Evolutionary conservation across 768 basidiomycete species (phyloP).

Genomic region (Cantharellus cinnabarinus): DNA sequence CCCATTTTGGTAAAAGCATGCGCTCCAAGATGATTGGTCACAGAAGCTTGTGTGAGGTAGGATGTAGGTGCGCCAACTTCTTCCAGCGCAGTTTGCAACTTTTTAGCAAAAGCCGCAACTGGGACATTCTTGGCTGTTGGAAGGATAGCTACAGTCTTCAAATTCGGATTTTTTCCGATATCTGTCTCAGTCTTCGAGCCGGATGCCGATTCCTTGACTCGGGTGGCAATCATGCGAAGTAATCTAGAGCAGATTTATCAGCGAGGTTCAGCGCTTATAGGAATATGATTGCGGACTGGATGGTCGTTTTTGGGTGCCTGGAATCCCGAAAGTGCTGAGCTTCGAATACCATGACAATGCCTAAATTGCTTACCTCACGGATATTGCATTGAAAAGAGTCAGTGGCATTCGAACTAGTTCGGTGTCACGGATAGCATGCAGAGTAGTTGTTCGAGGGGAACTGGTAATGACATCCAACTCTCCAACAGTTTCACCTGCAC

Average conservation of each 20-base stretch:
- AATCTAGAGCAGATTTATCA: constrained; percentile 24
- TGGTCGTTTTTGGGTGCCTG: constrained; percentile 70
- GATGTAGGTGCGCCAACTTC: constrained; percentile 85
- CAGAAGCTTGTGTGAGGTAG: constrained; percentile 83
- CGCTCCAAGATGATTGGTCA: constrained; percentile 76
- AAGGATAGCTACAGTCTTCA: constrained; percentile 86
- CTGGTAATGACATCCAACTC: constrained; percentile 96
- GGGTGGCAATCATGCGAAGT: constrained; percentile 74
- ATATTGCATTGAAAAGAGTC: constrained; percentile 94
- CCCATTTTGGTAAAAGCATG: constrained; percentile 96
- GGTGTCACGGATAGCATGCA: constrained; percentile 95
- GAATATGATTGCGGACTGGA: constrained; percentile 32
- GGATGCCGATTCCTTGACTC: constrained; percentile 65
- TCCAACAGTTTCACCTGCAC: constrained; percentile 63
- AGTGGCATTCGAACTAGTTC: constrained; percentile 94
- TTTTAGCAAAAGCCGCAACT: constrained; percentile 72
- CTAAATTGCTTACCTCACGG: constrained; percentile 34
- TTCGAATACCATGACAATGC: background rate
- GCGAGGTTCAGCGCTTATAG: background rate
- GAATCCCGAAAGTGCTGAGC: background rate
- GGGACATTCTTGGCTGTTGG: constrained; percentile 78
- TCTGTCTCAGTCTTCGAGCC: constrained; percentile 18
- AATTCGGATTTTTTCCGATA: constrained; percentile 60
- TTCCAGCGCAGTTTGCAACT: constrained; percentile 73
- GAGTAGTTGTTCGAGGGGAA: constrained; percentile 64